phyloP scores from a whole-genome alignment of 2,329 filamentous ascomycete species.

The Stachybotrys echinatus region DNA sequence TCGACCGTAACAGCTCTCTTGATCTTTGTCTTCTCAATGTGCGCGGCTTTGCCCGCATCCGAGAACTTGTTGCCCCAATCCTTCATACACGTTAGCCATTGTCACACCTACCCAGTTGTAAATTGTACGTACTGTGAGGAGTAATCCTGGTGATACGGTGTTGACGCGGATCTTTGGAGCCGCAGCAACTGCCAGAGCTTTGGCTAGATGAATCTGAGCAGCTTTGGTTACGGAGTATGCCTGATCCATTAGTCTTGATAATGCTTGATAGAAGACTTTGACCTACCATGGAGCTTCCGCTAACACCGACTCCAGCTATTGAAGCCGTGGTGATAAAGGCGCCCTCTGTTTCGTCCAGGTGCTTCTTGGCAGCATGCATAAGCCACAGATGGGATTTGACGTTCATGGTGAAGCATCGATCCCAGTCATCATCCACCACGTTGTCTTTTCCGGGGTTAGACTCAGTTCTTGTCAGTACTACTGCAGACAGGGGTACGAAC shows the following conservation, averaged over 20 bases:
- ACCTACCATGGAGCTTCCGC: constrained; percentile 52
- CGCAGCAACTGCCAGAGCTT: constrained; percentile 46
- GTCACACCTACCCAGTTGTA: neutral
- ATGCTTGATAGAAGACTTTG: neutral
- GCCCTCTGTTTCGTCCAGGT: constrained; percentile 52
- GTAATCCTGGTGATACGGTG: constrained; percentile 48
- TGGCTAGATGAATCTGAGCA: constrained; percentile 58
- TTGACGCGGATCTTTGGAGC: constrained; percentile 55
- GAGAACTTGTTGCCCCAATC: constrained; percentile 62
- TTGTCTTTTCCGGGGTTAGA: constrained; percentile 33
- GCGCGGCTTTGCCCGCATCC: constrained; percentile 47
- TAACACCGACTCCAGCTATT: constrained; percentile 58
- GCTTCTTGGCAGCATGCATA: constrained; percentile 46
- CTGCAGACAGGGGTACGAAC: too few species aligned
- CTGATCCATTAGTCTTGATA: constrained; percentile 23
- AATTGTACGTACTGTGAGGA: constrained; percentile 33
- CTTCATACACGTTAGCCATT: constrained; percentile 10
- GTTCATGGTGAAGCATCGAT: constrained; percentile 54
- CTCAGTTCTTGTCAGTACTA: too few species aligned
- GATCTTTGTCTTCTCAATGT: constrained; percentile 52
- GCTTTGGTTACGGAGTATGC: constrained; percentile 76
- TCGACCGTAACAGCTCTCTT: constrained; percentile 48
- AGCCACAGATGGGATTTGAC: constrained; percentile 59
- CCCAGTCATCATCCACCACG: constrained; percentile 54
- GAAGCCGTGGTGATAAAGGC: constrained; percentile 60